phyloP scores from a whole-genome alignment of 371 early-diverging fungal species.

The Rhizopus stolonifer region DNA sequence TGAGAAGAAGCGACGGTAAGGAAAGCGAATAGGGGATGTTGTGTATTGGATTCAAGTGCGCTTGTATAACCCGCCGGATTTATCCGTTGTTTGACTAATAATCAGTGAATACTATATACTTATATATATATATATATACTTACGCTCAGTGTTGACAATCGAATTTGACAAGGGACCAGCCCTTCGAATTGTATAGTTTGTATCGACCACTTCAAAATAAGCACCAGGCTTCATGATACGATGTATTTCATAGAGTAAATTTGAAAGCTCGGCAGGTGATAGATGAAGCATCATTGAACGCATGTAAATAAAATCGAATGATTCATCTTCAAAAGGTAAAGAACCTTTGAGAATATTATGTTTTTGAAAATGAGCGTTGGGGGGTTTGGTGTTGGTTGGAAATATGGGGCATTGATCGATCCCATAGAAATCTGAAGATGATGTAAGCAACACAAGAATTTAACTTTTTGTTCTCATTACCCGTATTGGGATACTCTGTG shows the following conservation, averaged over 20 bases:
- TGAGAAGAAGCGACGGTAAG: slow-evolving; percentile 18
- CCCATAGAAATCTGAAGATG: slow-evolving; percentile 43
- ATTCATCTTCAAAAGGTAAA: slow-evolving; percentile 50
- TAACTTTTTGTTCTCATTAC: slow-evolving; percentile 7
- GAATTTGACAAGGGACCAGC: slow-evolving; percentile 45
- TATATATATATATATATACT: slow-evolving; percentile 3
- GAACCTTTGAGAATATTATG: slow-evolving; percentile 49
- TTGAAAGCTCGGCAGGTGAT: slow-evolving; percentile 36
- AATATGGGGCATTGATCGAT: slow-evolving; percentile 57
- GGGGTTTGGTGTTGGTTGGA: slow-evolving; percentile 53
- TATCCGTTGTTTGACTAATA: neutral
- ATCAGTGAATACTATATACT: neutral
- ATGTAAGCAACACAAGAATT: slow-evolving; percentile 16
- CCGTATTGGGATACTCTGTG: slow-evolving; percentile 30
- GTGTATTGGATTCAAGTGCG: slow-evolving; percentile 10
- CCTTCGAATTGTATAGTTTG: slow-evolving; percentile 45
- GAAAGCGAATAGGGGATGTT: slow-evolving; percentile 34
- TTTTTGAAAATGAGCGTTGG: slow-evolving; percentile 51
- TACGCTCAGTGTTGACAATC: slow-evolving; percentile 40
- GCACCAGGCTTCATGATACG: slow-evolving; percentile 56
- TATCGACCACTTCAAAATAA: slow-evolving; percentile 53
- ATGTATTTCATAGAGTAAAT: slow-evolving; percentile 31
- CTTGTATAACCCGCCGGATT: neutral
- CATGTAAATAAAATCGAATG: slow-evolving; percentile 59
- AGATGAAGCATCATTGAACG: slow-evolving; percentile 44